Base-by-base conservation (phyloP, 2,329 filamentous ascomycete species). In the Acrocalymma vagum region DNA sequence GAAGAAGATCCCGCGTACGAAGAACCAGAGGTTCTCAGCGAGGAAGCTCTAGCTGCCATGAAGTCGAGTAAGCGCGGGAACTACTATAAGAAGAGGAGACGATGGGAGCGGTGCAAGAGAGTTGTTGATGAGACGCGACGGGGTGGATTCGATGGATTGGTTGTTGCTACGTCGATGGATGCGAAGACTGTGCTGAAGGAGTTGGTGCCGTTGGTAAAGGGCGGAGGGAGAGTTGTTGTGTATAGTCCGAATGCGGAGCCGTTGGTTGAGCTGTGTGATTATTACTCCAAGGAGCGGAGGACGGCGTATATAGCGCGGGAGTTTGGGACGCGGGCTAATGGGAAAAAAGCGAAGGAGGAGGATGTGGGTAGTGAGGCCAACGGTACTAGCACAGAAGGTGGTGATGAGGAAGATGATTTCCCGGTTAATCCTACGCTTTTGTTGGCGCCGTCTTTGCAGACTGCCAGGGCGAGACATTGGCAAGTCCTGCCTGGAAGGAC, bases 401-500 rank as follows among this genome's bases (percentile, higher is more conserved):
- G 49, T 2, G 48, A 60, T 5, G 60, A 67, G 7, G 60, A 64
- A 2, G 80, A 78, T 9, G 88, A 95, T 54, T 97, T 95, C 63
- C 88, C 90, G 0, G 70, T 96, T 10, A 94, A 99, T 64, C 94
- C 94, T 0, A 88, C 90, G 3, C 72, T 96, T 35, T 69, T 99
- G 4, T 79, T 97, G 1, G 89, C 86, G 1, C 85, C 90, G 1
- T 83, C 80, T 9, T 77, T 99, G 37, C 92, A 97, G 72, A 94
- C 86, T 3, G 88, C 86, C 31, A 79, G 90, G 10, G 85, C 88
- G 5, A 80, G 88, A 48, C 78, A 83, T 37, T 97, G 90, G 89
- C 94, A 99, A 74, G 92, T 96, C 2, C 70, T 99, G 30, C 94
- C 94, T 0, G 89, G 90, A 1, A 78, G 94, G 38, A 97, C 94